Conservation (phyloP, 2,329 filamentous ascomycete genomes). For the Diaporthe eres region DNA sequence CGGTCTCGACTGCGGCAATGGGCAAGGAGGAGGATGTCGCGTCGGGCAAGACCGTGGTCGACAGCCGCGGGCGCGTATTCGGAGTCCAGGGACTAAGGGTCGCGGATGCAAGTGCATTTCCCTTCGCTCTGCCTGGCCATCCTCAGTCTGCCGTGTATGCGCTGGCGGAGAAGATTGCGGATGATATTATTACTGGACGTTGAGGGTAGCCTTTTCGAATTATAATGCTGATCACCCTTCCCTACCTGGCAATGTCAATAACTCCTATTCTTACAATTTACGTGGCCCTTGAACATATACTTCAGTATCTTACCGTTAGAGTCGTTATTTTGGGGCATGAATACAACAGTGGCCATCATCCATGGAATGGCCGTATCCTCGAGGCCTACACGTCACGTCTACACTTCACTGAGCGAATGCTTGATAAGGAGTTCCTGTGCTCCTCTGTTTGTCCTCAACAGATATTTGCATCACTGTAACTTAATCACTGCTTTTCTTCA, state of each 20-base stretch:
- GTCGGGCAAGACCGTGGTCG: conserved; percentile 55
- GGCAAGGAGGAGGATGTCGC: conserved; percentile 52
- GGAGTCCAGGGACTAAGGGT: conserved; percentile 62
- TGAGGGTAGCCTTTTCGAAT: not conserved
- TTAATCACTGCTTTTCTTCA: no score
- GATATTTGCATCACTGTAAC: no score
- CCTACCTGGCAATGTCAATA: not conserved
- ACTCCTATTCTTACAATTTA: not conserved
- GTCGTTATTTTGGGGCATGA: no score
- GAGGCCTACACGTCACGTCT: no score
- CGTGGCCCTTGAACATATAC: no score
- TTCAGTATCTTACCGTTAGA: no score
- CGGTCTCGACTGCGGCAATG: conserved; percentile 60
- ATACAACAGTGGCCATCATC: no score
- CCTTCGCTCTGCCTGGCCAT: conserved; percentile 61
- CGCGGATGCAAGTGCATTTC: conserved; percentile 62
- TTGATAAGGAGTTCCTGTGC: no score
- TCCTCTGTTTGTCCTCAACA: no score
- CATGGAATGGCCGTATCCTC: no score
- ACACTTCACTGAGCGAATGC: no score
- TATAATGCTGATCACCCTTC: not conserved
- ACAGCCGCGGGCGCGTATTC: conserved; percentile 59
- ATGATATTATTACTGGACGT: not conserved
- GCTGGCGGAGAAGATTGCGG: conserved; percentile 55
- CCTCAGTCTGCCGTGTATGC: conserved; percentile 67